Percentiles rank a stretch among this genome's conserved stretches.
These are phyloP conservation scores for Calonectria leucothoes DNA, from an alignment of 2,329 filamentous ascomycete genomes.

Conservation along the genomic window DNA sequence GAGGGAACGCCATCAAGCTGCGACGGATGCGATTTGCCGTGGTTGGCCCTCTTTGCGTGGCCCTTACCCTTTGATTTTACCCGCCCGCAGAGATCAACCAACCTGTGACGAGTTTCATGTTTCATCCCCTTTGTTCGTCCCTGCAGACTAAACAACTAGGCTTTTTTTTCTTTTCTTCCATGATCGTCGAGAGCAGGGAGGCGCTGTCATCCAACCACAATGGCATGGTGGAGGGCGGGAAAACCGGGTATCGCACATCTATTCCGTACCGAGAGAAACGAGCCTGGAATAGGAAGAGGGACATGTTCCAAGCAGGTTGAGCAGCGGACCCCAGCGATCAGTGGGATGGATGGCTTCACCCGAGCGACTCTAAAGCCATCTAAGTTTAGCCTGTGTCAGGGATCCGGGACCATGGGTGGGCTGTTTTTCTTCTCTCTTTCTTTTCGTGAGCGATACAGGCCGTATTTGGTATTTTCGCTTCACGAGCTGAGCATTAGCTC, in stretches of 20 bases:
- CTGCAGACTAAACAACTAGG: not conserved
- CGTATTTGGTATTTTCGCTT: not conserved
- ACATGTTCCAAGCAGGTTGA: not conserved
- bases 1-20: constrained; percentile 19
- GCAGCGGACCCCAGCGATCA: not conserved
- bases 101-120: constrained; percentile 31
- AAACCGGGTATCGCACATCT: not conserved
- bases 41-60: not conserved
- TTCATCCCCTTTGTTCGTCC: constrained; percentile 29
- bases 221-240: not conserved
- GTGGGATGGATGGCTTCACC: constrained; percentile 7
- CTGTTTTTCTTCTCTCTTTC: not conserved
- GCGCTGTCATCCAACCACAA: not conserved
- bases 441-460: not conserved
- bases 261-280: not conserved
- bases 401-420: constrained; percentile 4
- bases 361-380: constrained; percentile 6
- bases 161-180: not conserved
- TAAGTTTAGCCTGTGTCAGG: constrained; percentile 1
- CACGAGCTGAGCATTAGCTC: constrained; percentile 2
- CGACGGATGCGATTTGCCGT: constrained; percentile 9
- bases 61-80: not conserved
- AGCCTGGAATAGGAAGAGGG: not conserved
- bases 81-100: constrained; percentile 10
- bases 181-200: not conserved